These are phyloP conservation scores for Fraxinus cuspidata DNA, from an alignment of 257 asterid genomes.

Conservation along the genomic window DNA sequence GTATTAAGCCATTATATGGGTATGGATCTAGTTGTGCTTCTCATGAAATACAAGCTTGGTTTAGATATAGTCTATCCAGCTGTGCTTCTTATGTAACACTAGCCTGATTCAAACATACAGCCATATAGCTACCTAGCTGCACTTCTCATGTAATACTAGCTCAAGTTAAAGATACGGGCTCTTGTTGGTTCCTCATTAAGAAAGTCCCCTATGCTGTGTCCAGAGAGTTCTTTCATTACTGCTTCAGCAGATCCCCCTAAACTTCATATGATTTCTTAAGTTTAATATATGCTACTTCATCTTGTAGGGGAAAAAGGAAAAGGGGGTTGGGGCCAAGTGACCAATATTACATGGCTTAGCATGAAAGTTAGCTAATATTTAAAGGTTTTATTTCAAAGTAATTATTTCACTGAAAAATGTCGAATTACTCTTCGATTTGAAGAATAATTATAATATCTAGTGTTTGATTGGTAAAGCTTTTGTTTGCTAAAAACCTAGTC, in stretches of 20 bases:
- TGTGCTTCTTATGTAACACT: slow-evolving; percentile 8
- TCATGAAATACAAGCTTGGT: slow-evolving; percentile 13
- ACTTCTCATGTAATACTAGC: neutral
- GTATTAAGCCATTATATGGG: slow-evolving; percentile 93
- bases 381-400: neutral
- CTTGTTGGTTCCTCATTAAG: neutral
- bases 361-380: slow-evolving; percentile 13
- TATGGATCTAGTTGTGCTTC: slow-evolving; percentile 37
- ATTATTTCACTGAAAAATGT: slow-evolving; percentile 7
- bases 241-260: slow-evolving; percentile 9
- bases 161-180: neutral
- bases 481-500: too few relatives aligned
- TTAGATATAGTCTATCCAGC: slow-evolving; percentile 10
- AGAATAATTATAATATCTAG: slow-evolving; percentile 10
- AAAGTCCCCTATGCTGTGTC: neutral
- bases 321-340: neutral
- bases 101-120: slow-evolving; percentile 16
- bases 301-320: neutral
- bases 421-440: slow-evolving; percentile 4
- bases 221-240: slow-evolving; percentile 6
- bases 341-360: neutral
- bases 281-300: neutral
- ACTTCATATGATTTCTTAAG: neutral
- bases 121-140: neutral
- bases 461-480: too few relatives aligned